Evolutionary conservation across 768 basidiomycete species (phyloP).

Genomic region (Xerocomus potaroensis): DNA sequence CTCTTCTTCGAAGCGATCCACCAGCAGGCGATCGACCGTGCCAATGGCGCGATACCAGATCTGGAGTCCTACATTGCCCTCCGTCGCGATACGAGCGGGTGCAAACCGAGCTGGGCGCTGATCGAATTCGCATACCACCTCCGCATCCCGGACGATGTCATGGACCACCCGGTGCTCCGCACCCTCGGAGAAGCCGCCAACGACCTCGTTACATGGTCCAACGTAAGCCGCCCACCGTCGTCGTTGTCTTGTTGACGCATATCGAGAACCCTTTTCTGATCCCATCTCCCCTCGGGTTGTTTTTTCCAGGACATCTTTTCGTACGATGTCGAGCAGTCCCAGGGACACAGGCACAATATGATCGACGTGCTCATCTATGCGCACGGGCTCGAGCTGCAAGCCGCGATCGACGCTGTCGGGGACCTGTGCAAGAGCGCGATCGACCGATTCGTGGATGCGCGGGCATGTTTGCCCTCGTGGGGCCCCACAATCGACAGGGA

Average conservation of each 20-base stretch:
- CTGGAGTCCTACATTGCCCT: slow-evolving; percentile 77
- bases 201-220: slow-evolving; percentile 83
- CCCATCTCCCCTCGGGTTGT: neutral
- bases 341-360: slow-evolving; percentile 83
- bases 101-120: slow-evolving; percentile 77
- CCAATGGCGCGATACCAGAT: slow-evolving; percentile 59
- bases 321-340: slow-evolving; percentile 79
- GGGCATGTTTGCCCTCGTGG: slow-evolving; percentile 60
- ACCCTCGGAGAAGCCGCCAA: slow-evolving; percentile 72
- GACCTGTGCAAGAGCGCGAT: slow-evolving; percentile 69
- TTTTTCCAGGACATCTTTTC: slow-evolving; percentile 81
- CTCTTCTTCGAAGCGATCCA: slow-evolving; percentile 78
- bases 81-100: slow-evolving; percentile 78
- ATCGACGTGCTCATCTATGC: slow-evolving; percentile 74
- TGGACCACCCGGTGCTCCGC: slow-evolving; percentile 66
- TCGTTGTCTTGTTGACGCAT: no score
- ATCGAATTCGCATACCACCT: slow-evolving; percentile 81
- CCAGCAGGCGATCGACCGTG: slow-evolving; percentile 68
- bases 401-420: slow-evolving; percentile 73
- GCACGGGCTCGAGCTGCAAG: slow-evolving; percentile 66
- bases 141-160: slow-evolving; percentile 75
- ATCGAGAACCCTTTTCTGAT: slow-evolving; percentile 19
- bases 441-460: slow-evolving; percentile 55
- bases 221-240: slow-evolving; percentile 60
- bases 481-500: slow-evolving; percentile 61